Conservation (phyloP, 495 filamentous ascomycete species). For the Trichocladium uniseriatum region DNA sequence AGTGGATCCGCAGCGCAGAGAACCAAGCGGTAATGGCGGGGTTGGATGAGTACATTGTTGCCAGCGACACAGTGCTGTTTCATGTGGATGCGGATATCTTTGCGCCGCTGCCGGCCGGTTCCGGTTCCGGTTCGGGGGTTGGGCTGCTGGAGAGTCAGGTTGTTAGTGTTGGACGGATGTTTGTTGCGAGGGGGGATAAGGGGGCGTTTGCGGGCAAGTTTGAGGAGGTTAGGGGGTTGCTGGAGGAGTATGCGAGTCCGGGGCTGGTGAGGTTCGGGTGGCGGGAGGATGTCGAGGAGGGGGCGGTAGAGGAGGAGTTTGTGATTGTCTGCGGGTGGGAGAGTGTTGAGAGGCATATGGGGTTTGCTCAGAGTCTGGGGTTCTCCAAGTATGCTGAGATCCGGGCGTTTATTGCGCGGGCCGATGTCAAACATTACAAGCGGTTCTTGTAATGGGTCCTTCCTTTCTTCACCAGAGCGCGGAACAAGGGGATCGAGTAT, state of each 20-base stretch:
- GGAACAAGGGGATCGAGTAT: background rate
- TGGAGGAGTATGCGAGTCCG: slow-evolving; percentile 36
- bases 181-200: slow-evolving; percentile 34
- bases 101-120: background rate
- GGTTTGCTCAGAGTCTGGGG: slow-evolving; percentile 30
- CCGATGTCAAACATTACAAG: slow-evolving; percentile 40
- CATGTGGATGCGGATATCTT: slow-evolving; percentile 36
- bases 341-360: slow-evolving; percentile 35
- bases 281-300: slow-evolving; percentile 38
- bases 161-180: slow-evolving; percentile 36
- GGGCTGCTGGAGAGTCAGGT: slow-evolving; percentile 34
- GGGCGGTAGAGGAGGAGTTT: slow-evolving; percentile 43
- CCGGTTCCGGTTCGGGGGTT: slow-evolving; percentile 7
- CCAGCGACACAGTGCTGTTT: slow-evolving; percentile 27
- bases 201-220: slow-evolving; percentile 33
- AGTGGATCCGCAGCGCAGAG: slow-evolving; percentile 38
- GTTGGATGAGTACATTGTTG: slow-evolving; percentile 12
- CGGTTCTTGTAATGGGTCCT: slow-evolving; percentile 13
- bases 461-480: background rate
- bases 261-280: slow-evolving; percentile 35
- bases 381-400: slow-evolving; percentile 33
- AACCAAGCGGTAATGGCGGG: slow-evolving; percentile 20
- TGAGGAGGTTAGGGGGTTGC: slow-evolving; percentile 29
- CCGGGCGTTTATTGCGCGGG: slow-evolving; percentile 21
- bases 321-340: slow-evolving; percentile 45